Base-by-base conservation (phyloP, 495 filamentous ascomycete genomes). In the Aspergillus conjunctus region DNA sequence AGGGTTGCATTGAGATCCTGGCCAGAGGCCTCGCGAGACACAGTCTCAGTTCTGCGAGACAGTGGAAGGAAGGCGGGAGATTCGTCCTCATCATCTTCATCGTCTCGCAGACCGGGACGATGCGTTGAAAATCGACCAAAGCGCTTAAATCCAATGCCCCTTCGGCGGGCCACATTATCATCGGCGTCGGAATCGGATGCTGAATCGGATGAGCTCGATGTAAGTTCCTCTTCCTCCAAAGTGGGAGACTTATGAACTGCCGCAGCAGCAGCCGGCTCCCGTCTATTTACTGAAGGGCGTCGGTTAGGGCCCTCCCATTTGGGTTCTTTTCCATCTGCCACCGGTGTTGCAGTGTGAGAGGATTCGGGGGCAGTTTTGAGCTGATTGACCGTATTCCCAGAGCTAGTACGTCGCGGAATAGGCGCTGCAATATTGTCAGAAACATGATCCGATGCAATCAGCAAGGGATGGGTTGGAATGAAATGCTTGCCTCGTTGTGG, bases 1-100 rank as follows among this genome's bases (percentile, higher is more conserved):
- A 92, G 72, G 3, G 89, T 93, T 9, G 86, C 84, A 58, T 80
- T 81, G 0, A 86, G 75, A 63, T 90, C 87, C 44, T 83, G 78
- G 43, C 51, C 68, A 1, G 72, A 58, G 6, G 68, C 60, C 7
- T 68, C 69, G 14, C 64, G 68, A 22, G 70, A 54, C 1, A 57
- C 61, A 21, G 60, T 62, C 33, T 56, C 73, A 33, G 51, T 64
- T 18, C 68, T 72, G 33, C 62, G 74, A 39, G 58, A 67, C 63
- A 91, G 85, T 1, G 92, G 91, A 3, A 94, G 80, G 66, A 93
- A 96, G 0, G 89, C 87, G 1, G 90, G 89, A 0, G 78, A 71
- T 32, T 85, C 82, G 41, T 84, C 82, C 9, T 82, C 80, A 9
- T 81, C 78, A 34, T 79, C 73, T 7, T 79, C 73, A 11, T 77